Evolutionary conservation across 352 stramenopile genomes (phyloP).

Genomic region (Pythium monospermum): DNA sequence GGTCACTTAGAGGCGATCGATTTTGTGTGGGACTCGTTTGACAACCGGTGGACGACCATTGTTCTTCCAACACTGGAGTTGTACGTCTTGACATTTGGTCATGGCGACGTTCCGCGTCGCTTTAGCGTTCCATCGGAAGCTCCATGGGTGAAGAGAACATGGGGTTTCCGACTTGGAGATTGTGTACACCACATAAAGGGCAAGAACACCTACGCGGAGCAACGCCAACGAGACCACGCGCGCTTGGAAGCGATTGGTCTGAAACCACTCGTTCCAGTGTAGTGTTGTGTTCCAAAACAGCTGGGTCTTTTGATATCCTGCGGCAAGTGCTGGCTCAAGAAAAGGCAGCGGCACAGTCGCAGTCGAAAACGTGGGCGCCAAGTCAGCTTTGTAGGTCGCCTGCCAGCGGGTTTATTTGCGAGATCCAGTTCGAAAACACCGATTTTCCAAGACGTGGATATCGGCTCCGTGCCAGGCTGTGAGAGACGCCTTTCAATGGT

Average conservation of each 20-base stretch:
- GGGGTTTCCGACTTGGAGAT: conserved; percentile 28
- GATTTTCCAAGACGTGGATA: too few species aligned
- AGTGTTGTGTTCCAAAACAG: too few species aligned
- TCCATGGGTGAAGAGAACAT: conserved; percentile 32
- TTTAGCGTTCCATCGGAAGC: conserved; percentile 18
- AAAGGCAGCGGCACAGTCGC: too few species aligned
- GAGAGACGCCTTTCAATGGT: too few species aligned
- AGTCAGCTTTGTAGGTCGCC: too few species aligned
- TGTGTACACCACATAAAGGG: neutral
- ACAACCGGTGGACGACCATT: conserved; percentile 25
- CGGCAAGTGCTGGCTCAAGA: too few species aligned
- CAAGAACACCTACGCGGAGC: neutral
- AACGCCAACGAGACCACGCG: neutral
- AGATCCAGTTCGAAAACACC: too few species aligned
- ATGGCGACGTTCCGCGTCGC: conserved; percentile 14
- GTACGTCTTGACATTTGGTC: conserved; percentile 11
- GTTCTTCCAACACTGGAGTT: conserved; percentile 20
- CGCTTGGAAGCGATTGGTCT: neutral
- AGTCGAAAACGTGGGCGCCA: too few species aligned
- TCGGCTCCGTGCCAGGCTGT: too few species aligned
- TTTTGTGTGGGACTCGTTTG: conserved; percentile 19
- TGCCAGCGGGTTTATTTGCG: too few species aligned
- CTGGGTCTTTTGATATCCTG: too few species aligned
- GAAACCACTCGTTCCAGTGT: too few species aligned
- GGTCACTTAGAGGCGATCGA: conserved; percentile 16